A percentile compares a stretch with the other conserved stretches of the same genome.
phyloP scores from a whole-genome alignment of 2,329 filamentous ascomycete genomes.

The Aspergillus sp. region DNA sequence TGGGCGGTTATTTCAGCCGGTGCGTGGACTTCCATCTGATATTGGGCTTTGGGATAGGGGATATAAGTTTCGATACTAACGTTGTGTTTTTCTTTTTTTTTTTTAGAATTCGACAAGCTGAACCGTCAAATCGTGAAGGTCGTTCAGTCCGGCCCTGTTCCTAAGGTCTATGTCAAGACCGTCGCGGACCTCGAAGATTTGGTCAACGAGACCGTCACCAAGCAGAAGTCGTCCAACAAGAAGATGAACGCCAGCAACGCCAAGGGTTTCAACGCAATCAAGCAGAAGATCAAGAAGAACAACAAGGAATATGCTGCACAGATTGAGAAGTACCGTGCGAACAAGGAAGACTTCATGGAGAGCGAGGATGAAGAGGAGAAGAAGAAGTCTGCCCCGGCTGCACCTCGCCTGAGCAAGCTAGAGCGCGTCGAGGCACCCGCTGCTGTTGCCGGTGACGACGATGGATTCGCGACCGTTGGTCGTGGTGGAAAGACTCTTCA shows the following conservation, averaged over 20 bases:
- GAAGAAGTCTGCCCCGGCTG: constrained; percentile 50
- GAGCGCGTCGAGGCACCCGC: constrained; percentile 48
- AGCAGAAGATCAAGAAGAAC: constrained; percentile 98
- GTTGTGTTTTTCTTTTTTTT: constrained; percentile 6
- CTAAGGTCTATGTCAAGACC: constrained; percentile 89
- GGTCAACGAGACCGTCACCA: constrained; percentile 89
- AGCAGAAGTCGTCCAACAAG: constrained; percentile 94
- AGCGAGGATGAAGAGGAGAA: constrained; percentile 71
- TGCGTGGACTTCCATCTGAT: constrained; percentile 47
- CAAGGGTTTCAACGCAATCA: constrained; percentile 91
- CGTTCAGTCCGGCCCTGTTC: constrained; percentile 71
- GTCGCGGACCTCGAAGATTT: constrained; percentile 91
- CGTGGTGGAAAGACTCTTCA: constrained; percentile 84
- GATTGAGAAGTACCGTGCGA: constrained; percentile 80
- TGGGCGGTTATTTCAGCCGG: constrained; percentile 90
- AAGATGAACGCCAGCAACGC: constrained; percentile 98
- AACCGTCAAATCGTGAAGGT: constrained; percentile 83
- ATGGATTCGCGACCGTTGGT: constrained; percentile 85
- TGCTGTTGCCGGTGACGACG: constrained; percentile 63
- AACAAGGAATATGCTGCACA: constrained; percentile 91
- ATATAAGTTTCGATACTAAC: constrained; percentile 12
- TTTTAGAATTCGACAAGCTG: constrained; percentile 85
- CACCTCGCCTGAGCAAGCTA: constrained; percentile 52
- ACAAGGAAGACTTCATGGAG: constrained; percentile 83
- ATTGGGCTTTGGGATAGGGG: neutral